Evolutionary conservation across 2,329 filamentous ascomycete species (phyloP), one percentile per base, ranked within the genome.

Genomic region (Dactylellina drechsleri): DNA sequence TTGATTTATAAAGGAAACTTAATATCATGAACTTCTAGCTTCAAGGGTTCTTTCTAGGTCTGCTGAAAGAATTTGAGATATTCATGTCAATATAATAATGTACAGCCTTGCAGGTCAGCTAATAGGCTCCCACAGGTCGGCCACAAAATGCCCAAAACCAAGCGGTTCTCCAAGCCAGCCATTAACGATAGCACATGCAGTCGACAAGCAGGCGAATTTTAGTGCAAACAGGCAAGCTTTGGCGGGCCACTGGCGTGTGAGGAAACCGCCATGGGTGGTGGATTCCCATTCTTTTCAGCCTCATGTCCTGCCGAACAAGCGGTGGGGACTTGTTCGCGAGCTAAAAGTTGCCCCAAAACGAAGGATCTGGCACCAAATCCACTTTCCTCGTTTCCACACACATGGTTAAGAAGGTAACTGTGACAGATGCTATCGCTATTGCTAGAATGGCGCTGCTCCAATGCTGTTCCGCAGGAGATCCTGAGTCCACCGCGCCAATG

Each of bases 271-370:
- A 68, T 60, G 57, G 41, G 15, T 43, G 31, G 10, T 58, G 6
- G 10, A 16, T 52, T 71, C 66, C 66, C 36, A 58, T 47, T 5
- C 12, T 64, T 71, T 59, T 71, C 66, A 71, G 66, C 66, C 66
- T 71, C 52, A 47, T 57, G 18, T 20, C 26, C n/a, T 28, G 47
- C 18, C n/a, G 16, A 18, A 23, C 47, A 47, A 23, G 50, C 8
- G 31, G 16, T 10, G n/a, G 18, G 26, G 36, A n/a, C 6, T 5
- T 15, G n/a, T 40, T 43, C 12, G 40, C 31, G 16, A 16, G 36
- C 23, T 15, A 23, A 31, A n/a, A 7, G 64, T 26, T 50, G 56
- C 47, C 13, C 23, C 49, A 26, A 68, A 68, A 61, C 65, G 65
- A 70, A 70, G 66, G 66, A 70, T 62, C 66, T 49, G 56, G 52